phyloP scores from a whole-genome alignment of 2,329 filamentous ascomycete genomes.

The Periconia macrospinosa region DNA sequence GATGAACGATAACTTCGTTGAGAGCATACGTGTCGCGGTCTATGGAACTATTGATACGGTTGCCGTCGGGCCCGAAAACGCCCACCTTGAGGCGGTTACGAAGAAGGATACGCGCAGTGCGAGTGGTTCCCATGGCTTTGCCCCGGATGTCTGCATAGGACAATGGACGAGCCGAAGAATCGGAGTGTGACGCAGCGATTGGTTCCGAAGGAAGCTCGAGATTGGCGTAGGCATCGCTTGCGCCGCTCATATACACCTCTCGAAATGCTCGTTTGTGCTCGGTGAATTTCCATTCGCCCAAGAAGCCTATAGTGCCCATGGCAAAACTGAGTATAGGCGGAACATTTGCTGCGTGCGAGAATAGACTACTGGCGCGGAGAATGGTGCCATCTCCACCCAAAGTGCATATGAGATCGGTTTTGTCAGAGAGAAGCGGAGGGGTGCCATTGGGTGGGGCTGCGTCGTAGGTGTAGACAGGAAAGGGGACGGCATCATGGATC shows the following conservation, averaged over 20 bases:
- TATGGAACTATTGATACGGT: constrained; percentile 36
- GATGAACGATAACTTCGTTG: constrained; percentile 93
- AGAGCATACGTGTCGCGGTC: constrained; percentile 67
- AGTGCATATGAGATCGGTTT: constrained; percentile 86
- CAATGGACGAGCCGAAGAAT: constrained; percentile 30
- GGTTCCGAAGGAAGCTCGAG: constrained; percentile 68
- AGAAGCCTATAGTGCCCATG: constrained; percentile 93
- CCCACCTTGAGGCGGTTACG: constrained; percentile 86
- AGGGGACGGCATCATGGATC: constrained; percentile 70
- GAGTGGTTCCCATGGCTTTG: constrained; percentile 75
- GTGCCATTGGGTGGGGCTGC: constrained; percentile 37
- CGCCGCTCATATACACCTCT: constrained; percentile 86
- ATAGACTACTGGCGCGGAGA: constrained; percentile 80
- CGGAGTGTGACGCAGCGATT: constrained; percentile 68
- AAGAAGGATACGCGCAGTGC: constrained; percentile 79
- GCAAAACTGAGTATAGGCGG: constrained; percentile 93
- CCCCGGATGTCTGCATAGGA: constrained; percentile 74
- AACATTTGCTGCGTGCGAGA: constrained; percentile 77
- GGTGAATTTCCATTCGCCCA: constrained; percentile 94
- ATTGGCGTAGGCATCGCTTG: constrained; percentile 52
- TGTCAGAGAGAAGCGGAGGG: constrained; percentile 61
- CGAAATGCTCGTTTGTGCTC: constrained; percentile 92
- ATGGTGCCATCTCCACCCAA: constrained; percentile 94
- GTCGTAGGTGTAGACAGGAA: constrained; percentile 58
- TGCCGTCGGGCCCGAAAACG: constrained; percentile 73